A percentile compares a stretch with the other conserved stretches of the same genome.
Conservation (phyloP, 768 basidiomycete genomes). For the Lyophyllum atratum region DNA sequence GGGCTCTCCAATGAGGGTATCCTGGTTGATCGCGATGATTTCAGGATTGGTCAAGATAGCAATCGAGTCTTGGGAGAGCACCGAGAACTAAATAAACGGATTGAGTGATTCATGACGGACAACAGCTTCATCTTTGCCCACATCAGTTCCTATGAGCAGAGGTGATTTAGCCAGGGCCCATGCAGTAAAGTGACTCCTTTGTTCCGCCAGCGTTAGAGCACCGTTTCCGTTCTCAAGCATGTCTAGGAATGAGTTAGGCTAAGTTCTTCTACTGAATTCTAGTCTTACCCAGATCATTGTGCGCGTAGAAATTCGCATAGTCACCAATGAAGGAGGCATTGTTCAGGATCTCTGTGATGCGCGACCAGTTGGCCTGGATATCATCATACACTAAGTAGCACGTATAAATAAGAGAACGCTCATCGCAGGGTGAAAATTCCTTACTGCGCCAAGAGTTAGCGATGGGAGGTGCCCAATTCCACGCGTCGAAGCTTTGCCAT, state of each 20-base stretch:
- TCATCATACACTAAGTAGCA: slow-evolving; percentile 21
- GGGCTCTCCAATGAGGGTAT: slow-evolving; percentile 47
- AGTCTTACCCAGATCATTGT: slow-evolving; percentile 48
- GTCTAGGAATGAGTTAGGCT: slow-evolving; percentile 7
- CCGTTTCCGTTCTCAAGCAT: slow-evolving; percentile 49
- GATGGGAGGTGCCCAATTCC: slow-evolving; percentile 25
- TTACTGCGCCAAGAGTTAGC: slow-evolving; percentile 26
- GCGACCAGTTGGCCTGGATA: slow-evolving; percentile 22
- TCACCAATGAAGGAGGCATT: slow-evolving; percentile 28
- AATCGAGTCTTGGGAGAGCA: slow-evolving; percentile 35
- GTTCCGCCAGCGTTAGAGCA: slow-evolving; percentile 47
- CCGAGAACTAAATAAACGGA: slow-evolving; percentile 13
- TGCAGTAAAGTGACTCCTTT: slow-evolving; percentile 55
- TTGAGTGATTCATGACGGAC: neutral
- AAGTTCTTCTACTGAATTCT: neutral
- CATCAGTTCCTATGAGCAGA: slow-evolving; percentile 51
- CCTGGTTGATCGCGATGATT: slow-evolving; percentile 60
- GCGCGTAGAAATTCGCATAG: slow-evolving; percentile 43
- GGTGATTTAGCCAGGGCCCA: slow-evolving; percentile 61
- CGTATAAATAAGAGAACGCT: neutral
- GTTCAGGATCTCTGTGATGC: slow-evolving; percentile 25
- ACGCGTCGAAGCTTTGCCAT: slow-evolving; percentile 29
- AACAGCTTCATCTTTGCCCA: slow-evolving; percentile 19
- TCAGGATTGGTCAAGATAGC: slow-evolving; percentile 50
- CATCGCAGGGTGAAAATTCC: neutral